Percentiles rank a stretch among this genome's conserved stretches.
Evolutionary conservation across 306 rosid species (phyloP).

Genomic region (Sphenostylis stenocarpa): DNA sequence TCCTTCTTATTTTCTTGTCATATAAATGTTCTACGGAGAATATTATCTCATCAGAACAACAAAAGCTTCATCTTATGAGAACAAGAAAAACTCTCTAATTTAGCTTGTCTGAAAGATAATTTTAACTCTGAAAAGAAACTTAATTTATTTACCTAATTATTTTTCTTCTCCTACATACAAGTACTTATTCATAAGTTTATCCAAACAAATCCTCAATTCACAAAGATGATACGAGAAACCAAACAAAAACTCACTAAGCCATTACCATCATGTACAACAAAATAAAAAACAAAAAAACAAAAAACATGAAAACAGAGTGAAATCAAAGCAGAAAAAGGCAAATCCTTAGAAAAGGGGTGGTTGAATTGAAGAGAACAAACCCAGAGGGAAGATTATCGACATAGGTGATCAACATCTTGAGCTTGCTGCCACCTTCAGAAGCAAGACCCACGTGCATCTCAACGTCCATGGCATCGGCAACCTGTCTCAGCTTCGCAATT

Average conservation of each 20-base stretch:
- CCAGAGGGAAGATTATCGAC: constrained; percentile 96
- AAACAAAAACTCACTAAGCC: not conserved
- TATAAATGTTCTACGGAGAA: not conserved
- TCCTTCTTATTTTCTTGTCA: no score
- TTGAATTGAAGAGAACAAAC: constrained; percentile 35
- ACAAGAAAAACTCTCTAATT: not conserved
- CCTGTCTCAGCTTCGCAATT: constrained; percentile 62
- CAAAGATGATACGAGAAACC: not conserved
- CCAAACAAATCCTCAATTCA: not conserved
- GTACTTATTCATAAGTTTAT: not conserved
- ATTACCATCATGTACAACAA: not conserved
- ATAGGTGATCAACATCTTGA: constrained; percentile 92
- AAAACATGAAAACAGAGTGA: not conserved
- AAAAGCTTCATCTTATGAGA: not conserved
- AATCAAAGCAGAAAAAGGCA: not conserved
- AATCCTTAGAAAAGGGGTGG: not conserved
- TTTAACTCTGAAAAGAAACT: not conserved
- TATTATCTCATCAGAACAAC: no score
- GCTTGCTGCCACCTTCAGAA: constrained; percentile 90
- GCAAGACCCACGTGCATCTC: constrained; percentile 99
- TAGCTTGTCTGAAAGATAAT: not conserved
- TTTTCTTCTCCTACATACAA: not conserved
- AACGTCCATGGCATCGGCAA: constrained; percentile 86
- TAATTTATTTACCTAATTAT: not conserved
- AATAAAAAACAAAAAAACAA: not conserved